A percentile compares a stretch with the other conserved stretches of the same genome.
phyloP scores from a whole-genome alignment of 1,284 basidiomycete species.

The Ustanciosporium gigantosporum region DNA sequence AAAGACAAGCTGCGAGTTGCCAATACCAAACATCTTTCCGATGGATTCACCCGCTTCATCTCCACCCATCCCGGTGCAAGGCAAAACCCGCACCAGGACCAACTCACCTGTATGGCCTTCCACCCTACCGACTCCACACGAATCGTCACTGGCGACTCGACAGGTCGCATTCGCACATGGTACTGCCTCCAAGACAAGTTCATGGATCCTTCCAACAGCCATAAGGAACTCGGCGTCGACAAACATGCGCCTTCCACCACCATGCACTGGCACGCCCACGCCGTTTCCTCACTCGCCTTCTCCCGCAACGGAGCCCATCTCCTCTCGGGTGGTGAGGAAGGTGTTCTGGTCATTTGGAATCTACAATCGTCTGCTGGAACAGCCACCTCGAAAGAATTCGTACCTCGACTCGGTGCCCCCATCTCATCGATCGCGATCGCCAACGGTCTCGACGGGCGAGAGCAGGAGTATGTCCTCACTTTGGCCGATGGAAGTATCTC shows the following conservation, averaged over 20 bases:
- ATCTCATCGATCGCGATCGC: conserved; percentile 69
- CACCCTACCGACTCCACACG: conserved; percentile 82
- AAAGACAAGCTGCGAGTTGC: conserved; percentile 79
- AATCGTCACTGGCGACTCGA: conserved; percentile 88
- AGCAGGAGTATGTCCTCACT: conserved; percentile 84
- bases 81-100: conserved; percentile 9
- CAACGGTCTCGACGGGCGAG: conserved; percentile 64
- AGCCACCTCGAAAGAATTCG: conserved; percentile 65
- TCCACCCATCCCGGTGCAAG: conserved; percentile 42
- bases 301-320: conserved; percentile 89
- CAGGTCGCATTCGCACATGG: conserved; percentile 86
- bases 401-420: conserved; percentile 87
- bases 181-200: conserved; percentile 70
- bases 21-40: conserved; percentile 28
- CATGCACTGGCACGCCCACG: conserved; percentile 96
- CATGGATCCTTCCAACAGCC: conserved; percentile 37
- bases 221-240: conserved; percentile 23
- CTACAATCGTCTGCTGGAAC: conserved; percentile 64
- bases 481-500: conserved; percentile 81
- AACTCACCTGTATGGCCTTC: conserved; percentile 82
- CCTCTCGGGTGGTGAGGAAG: conserved; percentile 92
- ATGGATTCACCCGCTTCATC: conserved; percentile 78
- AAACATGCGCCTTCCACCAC: conserved; percentile 73
- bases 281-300: conserved; percentile 86
- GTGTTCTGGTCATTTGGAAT: conserved; percentile 89